Evolutionary conservation across 2,329 filamentous ascomycete species (phyloP).

Genomic region (Purpureocillium lavendulum): DNA sequence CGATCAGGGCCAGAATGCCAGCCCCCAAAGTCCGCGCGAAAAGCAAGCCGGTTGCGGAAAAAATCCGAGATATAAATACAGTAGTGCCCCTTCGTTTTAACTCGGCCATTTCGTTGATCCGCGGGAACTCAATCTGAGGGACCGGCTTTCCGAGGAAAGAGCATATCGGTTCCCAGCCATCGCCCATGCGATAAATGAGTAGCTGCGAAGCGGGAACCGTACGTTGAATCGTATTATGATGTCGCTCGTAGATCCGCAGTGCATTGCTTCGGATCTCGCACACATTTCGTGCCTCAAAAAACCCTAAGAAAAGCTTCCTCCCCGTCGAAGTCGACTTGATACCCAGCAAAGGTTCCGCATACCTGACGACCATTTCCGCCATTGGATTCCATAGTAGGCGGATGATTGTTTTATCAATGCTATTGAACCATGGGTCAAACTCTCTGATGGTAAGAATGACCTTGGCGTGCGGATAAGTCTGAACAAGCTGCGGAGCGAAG

Average conservation of each 20-base stretch:
- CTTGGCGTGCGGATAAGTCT: constrained; percentile 19
- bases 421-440: constrained; percentile 16
- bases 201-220: constrained; percentile 14
- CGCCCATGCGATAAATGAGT: constrained; percentile 18
- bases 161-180: constrained; percentile 25
- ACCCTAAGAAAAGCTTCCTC: no score
- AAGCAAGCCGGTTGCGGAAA: no score
- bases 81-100: no score
- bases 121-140: constrained; percentile 18
- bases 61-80: no score
- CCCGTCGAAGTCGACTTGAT: not conserved
- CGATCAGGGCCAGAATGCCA: no score
- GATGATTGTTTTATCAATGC: constrained; percentile 9
- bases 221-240: constrained; percentile 16
- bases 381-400: not conserved
- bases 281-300: constrained; percentile 8
- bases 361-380: no score
- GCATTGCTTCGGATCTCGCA: constrained; percentile 8
- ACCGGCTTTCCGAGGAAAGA: constrained; percentile 21
- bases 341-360: not conserved
- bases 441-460: constrained; percentile 18
- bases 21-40: no score
- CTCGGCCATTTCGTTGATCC: constrained; percentile 13
- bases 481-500: constrained; percentile 15
- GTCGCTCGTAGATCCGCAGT: constrained; percentile 13